phyloP scores from a whole-genome alignment of 352 stramenopile species.

The Vaucheria bursata region DNA sequence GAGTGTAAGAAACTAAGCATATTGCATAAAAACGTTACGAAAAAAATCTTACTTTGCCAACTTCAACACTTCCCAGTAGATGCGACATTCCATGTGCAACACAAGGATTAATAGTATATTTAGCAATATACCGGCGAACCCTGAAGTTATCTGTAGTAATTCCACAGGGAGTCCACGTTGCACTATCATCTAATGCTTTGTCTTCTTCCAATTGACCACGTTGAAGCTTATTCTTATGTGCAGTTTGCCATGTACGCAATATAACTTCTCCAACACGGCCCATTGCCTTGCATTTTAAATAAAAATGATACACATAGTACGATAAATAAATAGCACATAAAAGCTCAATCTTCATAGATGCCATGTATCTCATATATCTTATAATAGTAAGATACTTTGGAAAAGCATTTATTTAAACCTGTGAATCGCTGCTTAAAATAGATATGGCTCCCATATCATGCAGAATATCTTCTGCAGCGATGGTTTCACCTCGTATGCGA shows the following conservation, averaged over 20 bases:
- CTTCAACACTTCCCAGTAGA: constrained; percentile 83
- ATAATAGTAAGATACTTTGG: too few relatives aligned
- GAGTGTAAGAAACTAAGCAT: neutral
- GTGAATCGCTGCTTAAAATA: constrained; percentile 87
- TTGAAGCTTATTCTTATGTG: constrained; percentile 95
- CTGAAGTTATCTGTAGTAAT: constrained; percentile 79
- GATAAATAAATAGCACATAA: too few relatives aligned
- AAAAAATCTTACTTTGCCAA: neutral
- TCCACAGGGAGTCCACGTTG: constrained; percentile 28
- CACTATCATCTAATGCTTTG: constrained; percentile 43
- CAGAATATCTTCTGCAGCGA: constrained; percentile 90
- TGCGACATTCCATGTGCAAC: constrained; percentile 92
- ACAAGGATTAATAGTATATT: constrained; percentile 96
- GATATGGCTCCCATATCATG: constrained; percentile 93
- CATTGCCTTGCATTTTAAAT: constrained; percentile 73
- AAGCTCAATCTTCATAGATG: too few relatives aligned
- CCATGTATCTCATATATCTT: too few relatives aligned
- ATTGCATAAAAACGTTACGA: too few relatives aligned
- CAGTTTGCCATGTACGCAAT: constrained; percentile 90
- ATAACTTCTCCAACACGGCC: constrained; percentile 90
- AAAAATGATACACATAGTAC: too few relatives aligned
- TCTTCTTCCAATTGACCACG: constrained; percentile 75
- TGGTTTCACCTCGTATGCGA: constrained; percentile 89
- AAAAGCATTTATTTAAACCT: constrained; percentile 1
- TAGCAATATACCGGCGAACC: constrained; percentile 86